A percentile compares a stretch with the other conserved stretches of the same genome.
phyloP scores from a whole-genome alignment of 1,139 yeast species.

The Diutina pseudorugosa region DNA sequence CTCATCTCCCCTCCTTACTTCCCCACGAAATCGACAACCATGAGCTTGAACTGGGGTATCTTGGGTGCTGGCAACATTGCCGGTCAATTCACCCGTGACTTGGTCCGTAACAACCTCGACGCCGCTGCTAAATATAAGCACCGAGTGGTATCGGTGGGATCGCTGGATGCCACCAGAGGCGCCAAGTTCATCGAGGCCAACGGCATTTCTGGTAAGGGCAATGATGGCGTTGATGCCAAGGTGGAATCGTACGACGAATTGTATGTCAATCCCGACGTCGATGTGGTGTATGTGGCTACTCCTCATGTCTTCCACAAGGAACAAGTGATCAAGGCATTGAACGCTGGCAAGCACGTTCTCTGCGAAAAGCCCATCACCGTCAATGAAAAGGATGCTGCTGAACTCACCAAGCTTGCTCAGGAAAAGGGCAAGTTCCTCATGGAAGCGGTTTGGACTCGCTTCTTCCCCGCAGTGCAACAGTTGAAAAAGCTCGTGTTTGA shows the following conservation, averaged over 20 bases:
- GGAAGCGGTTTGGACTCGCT: conserved; percentile 62
- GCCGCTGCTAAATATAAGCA: conserved; percentile 10
- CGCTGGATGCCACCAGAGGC: conserved; percentile 18
- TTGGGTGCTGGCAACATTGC: conserved; percentile 37
- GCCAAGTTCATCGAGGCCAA: conserved; percentile 13
- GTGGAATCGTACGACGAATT: conserved; percentile 22
- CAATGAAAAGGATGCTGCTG: conserved; percentile 33
- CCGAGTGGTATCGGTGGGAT: conserved; percentile 20
- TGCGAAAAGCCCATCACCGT: conserved; percentile 54
- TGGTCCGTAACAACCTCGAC: conserved; percentile 16
- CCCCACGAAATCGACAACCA: no score
- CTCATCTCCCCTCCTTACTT: neutral
- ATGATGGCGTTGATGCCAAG: conserved; percentile 12
- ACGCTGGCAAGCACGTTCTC: conserved; percentile 41
- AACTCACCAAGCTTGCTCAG: conserved; percentile 33
- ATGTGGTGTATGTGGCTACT: conserved; percentile 45
- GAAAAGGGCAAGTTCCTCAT: conserved; percentile 35
- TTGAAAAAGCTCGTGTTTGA: conserved; percentile 29
- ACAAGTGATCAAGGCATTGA: conserved; percentile 35
- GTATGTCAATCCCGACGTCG: conserved; percentile 31
- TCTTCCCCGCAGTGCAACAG: conserved; percentile 36
- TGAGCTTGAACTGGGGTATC: conserved; percentile 24
- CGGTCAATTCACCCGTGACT: conserved; percentile 25
- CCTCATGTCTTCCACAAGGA: conserved; percentile 47
- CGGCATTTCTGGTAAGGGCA: conserved; percentile 8